Evolutionary conservation across 768 basidiomycete genomes (phyloP), one percentile per base, ranked within the genome.

Genomic region (Lactifluus volemus): DNA sequence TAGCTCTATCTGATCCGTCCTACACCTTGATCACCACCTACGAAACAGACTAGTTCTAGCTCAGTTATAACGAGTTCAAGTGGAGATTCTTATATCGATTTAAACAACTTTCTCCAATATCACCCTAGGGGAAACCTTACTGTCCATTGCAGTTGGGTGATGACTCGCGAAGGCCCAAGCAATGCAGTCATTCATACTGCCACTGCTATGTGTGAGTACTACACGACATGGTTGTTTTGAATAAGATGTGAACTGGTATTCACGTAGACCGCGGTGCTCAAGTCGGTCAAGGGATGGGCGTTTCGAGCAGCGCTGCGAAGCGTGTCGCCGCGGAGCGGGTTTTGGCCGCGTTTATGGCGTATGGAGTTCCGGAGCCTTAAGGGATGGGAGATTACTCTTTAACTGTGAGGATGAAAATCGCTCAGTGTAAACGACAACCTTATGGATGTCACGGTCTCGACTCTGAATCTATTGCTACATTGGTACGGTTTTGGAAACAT

Each of bases 71-170:
- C 9, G 6, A 5, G 14, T 10, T 8, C 12, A 21, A 15, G 14
- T 4, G 2, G 0, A 15, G 61, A 62, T 34, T 25, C 17, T 32
- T 19, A 15, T 36, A 15, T 41, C 3, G 2, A 0, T 0, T 32
- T 62, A 5, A 58, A 58, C 12, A 62, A 62, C 17, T 49, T 34
- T 1, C 36, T 62, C 1, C 61, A 62, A 25, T 0, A 5, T 0
- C 55, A 51, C 32, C 38, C 38, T 10, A 38, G 1, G 19, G 25
- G 55, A 17, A 49, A 58, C 17, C 1, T 57, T 1, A 5, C 50
- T 3, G 5, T 0, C 0, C 3, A n/a, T 7, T 9, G 58, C 30
- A 4, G 0, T 0, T 62, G 48, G 32, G 5, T 0, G 0, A 7
- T 53, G 21, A 3, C 7, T 1, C 25, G 41, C 3, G 51, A 58